Conservation (phyloP, 31 red algal species). For the Odonthalia washingtoniensis region DNA sequence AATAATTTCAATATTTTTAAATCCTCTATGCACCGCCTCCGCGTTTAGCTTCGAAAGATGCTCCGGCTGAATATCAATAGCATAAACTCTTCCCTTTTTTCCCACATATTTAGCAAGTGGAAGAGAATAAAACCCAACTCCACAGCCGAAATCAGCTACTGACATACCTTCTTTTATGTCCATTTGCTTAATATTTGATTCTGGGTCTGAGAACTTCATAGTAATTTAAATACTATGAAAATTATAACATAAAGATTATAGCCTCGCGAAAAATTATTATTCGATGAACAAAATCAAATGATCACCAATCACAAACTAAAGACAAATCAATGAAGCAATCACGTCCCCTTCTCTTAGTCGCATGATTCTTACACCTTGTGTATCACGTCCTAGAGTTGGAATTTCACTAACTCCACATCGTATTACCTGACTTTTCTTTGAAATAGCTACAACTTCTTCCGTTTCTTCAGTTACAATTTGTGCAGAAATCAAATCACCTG, state of each 20-base stretch:
- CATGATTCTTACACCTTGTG: conserved; percentile 75
- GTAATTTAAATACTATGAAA: not conserved
- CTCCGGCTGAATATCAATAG: conserved; percentile 4
- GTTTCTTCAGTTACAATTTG: conserved; percentile 52
- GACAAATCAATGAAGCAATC: conserved; percentile 39
- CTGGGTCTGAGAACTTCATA: conserved; percentile 3
- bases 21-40: not conserved
- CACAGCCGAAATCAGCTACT: conserved; percentile 9
- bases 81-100: not conserved
- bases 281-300: too few relatives aligned
- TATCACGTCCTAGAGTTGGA: conserved; percentile 67
- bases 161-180: not conserved
- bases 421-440: conserved; percentile 75
- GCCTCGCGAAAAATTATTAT: too few relatives aligned
- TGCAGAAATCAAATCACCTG: conserved; percentile 14
- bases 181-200: not conserved
- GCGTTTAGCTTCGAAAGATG: not conserved
- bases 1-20: conserved; percentile 19
- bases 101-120: not conserved
- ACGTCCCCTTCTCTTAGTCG: conserved; percentile 61
- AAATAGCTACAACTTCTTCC: conserved; percentile 80
- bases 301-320: too few relatives aligned
- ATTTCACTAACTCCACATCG: conserved; percentile 61
- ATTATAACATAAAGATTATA: too few relatives aligned
- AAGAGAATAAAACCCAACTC: not conserved